Percentiles rank a stretch among this genome's conserved stretches.
These are phyloP conservation scores for Sporobolomyces pararoseus DNA, from an alignment of 768 basidiomycete species.

Conservation along the genomic window DNA sequence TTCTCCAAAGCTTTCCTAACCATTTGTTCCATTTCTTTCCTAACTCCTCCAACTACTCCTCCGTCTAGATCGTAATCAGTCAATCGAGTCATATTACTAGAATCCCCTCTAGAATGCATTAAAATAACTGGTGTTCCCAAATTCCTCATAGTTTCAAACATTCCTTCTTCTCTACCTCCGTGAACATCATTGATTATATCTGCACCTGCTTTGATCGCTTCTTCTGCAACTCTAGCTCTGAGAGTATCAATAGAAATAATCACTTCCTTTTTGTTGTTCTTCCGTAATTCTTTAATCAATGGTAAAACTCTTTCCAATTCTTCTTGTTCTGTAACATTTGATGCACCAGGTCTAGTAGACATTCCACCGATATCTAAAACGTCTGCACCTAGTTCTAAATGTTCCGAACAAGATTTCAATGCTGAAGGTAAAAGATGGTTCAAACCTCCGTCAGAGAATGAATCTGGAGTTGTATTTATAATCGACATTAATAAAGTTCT, in stretches of 20 bases:
- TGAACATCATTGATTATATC: slow-evolving; percentile 92
- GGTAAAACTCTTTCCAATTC: slow-evolving; percentile 72
- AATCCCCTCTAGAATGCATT: slow-evolving; percentile 91
- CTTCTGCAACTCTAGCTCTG: slow-evolving; percentile 71
- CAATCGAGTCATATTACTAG: slow-evolving; percentile 65
- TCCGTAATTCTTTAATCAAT: slow-evolving; percentile 59
- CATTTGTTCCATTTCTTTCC: slow-evolving; percentile 66
- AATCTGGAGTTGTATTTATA: slow-evolving; percentile 89
- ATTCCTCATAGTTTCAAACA: slow-evolving; percentile 52
- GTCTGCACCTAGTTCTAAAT: slow-evolving; percentile 57
- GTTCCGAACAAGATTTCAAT: slow-evolving; percentile 47
- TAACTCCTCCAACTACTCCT: slow-evolving; percentile 64
- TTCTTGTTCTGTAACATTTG: slow-evolving; percentile 62
- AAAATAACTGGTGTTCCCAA: slow-evolving; percentile 70
- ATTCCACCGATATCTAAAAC: slow-evolving; percentile 92
- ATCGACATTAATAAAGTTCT: slow-evolving; percentile 79
- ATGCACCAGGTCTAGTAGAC: slow-evolving; percentile 80
- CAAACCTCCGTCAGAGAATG: slow-evolving; percentile 81
- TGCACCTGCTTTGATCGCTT: slow-evolving; percentile 73
- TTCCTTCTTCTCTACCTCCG: slow-evolving; percentile 57
- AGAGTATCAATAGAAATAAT: slow-evolving; percentile 85
- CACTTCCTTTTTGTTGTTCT: slow-evolving; percentile 49
- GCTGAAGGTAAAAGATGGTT: slow-evolving; percentile 58
- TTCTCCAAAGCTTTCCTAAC: slow-evolving; percentile 64
- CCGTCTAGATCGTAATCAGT: slow-evolving; percentile 51